Evolutionary conservation across 139 green algal species (phyloP), one percentile per base, ranked within the genome.

Genomic region (Zygnema circumcarinatum): DNA sequence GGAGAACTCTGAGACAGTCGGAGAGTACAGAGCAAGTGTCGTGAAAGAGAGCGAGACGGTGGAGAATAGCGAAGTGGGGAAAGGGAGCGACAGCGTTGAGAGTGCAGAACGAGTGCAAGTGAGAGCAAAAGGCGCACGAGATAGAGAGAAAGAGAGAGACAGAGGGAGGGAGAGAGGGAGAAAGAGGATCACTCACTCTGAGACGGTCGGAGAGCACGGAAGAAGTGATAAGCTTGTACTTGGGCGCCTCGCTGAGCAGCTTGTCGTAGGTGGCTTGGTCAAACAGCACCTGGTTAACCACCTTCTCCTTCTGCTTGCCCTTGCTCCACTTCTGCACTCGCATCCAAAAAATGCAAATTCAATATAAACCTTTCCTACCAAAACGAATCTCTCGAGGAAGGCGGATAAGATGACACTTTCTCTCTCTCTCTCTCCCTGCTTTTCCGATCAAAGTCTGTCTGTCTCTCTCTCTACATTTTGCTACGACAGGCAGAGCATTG

Each of bases 211-310:
- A 94, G 67, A 98, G 92, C 35, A 98, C 95, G 52, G 96, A 98
- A 21, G 94, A 90, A 29, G 97, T 98, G 92, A 99, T 99, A 94
- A 99, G 97, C 94, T 99, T 99, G 94, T 98, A 99, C 94, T 98
- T 99, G 87, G 97, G 96, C 90, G 98, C 96, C 94, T 99, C 97
- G 62, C 93, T n/a, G n/a, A n/a, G n/a, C 76, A 99, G 90, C 96
- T 99, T 99, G 82, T 99, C 97, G 74, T 98, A 98, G 3, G 95
- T 97, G 76, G 93, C 86, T 95, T 98, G 90, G 88, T 99, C 97
- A 90, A 99, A 99, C 29, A 98, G 93, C 11, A 99, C 97, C 81
- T 94, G 88, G 94, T 99, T 99, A 95, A 98, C 98, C 36, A 98
- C 95, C 95, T 99, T 99, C 95, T 99, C 97, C 95, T 98, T 99